Evolutionary conservation across 257 asterid species (phyloP).

Genomic region (Echites panduratus): DNA sequence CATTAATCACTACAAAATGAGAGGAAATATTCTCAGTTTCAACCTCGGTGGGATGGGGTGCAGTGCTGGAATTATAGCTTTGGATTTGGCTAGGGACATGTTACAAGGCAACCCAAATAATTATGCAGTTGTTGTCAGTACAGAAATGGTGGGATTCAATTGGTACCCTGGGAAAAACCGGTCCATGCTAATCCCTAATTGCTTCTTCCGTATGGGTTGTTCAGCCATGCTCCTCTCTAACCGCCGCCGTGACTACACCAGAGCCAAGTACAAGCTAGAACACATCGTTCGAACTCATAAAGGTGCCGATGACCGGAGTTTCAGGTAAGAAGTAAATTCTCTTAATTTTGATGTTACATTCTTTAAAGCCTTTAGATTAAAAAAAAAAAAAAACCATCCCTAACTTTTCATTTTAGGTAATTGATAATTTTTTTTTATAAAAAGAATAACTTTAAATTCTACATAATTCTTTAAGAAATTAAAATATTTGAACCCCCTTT

Average conservation of each 20-base stretch:
- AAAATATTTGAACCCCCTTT: too few relatives aligned
- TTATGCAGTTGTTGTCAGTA: conserved; percentile 78
- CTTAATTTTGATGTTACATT: background rate
- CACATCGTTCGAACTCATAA: conserved; percentile 91
- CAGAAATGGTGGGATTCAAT: conserved; percentile 89
- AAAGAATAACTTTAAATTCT: too few relatives aligned
- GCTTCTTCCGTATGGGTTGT: conserved; percentile 96
- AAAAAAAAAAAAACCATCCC: too few relatives aligned
- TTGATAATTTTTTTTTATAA: too few relatives aligned
- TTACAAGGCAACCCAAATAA: conserved; percentile 73
- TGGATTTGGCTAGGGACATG: conserved; percentile 91
- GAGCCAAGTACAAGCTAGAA: conserved; percentile 77
- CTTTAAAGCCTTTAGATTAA: too few relatives aligned
- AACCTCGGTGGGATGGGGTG: conserved; percentile 97
- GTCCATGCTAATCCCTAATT: conserved; percentile 86
- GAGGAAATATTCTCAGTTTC: conserved; percentile 83
- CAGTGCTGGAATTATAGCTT: conserved; percentile 71
- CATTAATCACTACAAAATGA: conserved; percentile 87
- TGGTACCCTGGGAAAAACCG: conserved; percentile 89
- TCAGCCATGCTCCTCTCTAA: conserved; percentile 84
- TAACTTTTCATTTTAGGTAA: too few relatives aligned
- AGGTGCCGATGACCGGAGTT: conserved; percentile 90
- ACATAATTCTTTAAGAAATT: too few relatives aligned
- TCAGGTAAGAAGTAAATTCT: conserved; percentile 41
- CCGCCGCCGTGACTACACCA: conserved; percentile 74